Evolutionary conservation across 2,329 filamentous ascomycete species (phyloP).

Genomic region (Coniochaeta prunicola): DNA sequence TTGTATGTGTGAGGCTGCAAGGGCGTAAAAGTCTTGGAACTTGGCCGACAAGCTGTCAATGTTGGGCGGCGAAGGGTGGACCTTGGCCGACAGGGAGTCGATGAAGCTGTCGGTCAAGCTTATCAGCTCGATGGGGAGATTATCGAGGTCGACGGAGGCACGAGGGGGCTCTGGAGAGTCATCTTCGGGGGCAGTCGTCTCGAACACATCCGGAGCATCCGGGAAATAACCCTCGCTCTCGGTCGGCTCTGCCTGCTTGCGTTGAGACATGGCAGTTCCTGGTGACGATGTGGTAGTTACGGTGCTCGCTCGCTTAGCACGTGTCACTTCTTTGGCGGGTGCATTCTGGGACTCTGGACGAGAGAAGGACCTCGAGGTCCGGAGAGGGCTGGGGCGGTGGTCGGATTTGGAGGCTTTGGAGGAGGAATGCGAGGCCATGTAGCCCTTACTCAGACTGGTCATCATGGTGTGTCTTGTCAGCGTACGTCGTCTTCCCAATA

Average conservation of each 20-base stretch:
- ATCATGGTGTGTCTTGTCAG: neutral
- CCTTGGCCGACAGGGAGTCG: conserved; percentile 79
- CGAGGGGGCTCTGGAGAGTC: conserved; percentile 39
- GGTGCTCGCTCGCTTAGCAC: conserved; percentile 38
- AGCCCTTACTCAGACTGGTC: neutral
- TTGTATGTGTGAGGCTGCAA: conserved; percentile 72
- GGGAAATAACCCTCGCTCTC: conserved; percentile 11
- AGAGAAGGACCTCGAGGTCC: conserved; percentile 20
- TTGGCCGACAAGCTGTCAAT: conserved; percentile 77
- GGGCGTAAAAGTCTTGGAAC: conserved; percentile 90
- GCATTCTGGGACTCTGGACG: conserved; percentile 9
- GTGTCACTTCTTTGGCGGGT: conserved; percentile 11
- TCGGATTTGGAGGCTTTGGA: conserved; percentile 10
- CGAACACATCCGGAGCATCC: conserved; percentile 40
- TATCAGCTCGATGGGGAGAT: conserved; percentile 88
- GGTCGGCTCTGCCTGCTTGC: conserved; percentile 8
- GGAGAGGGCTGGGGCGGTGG: conserved; percentile 17
- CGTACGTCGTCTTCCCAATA: neutral
- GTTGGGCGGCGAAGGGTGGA: conserved; percentile 74
- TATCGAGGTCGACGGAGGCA: conserved; percentile 67
- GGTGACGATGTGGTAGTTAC: conserved; percentile 30
- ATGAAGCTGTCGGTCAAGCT: conserved; percentile 91
- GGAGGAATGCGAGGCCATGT: neutral
- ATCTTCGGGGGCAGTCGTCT: conserved; percentile 36
- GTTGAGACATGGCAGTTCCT: conserved; percentile 8